Conservation (phyloP, 352 stramenopile genomes). For the Globisporangium nagaii region DNA sequence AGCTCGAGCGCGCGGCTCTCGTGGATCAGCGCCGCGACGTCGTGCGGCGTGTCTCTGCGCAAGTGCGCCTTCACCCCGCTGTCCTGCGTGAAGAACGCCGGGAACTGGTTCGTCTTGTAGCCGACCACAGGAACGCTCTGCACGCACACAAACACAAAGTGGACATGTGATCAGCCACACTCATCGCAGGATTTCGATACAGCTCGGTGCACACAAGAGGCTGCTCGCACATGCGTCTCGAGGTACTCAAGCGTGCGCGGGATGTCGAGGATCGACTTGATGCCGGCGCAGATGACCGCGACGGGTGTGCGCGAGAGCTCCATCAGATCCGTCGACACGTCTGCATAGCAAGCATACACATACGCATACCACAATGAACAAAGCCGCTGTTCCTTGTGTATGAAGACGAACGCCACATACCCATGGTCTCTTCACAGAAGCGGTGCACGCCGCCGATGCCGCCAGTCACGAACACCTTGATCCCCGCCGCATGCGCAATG, state of each 20-base stretch:
- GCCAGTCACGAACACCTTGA: slow-evolving; percentile 97
- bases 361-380: background rate
- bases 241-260: slow-evolving; percentile 94
- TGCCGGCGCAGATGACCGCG: slow-evolving; percentile 96
- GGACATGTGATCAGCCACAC: background rate
- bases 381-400: too few relatives aligned
- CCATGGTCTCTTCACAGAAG: slow-evolving; percentile 90
- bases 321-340: slow-evolving; percentile 96
- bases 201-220: background rate
- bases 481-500: slow-evolving; percentile 91
- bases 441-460: slow-evolving; percentile 97
- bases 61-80: slow-evolving; percentile 86
- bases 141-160: background rate
- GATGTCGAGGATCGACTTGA: slow-evolving; percentile 99
- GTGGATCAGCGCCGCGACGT: slow-evolving; percentile 84
- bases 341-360: slow-evolving; percentile 18
- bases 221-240: slow-evolving; percentile 83
- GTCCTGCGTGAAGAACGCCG: slow-evolving; percentile 96
- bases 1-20: slow-evolving; percentile 72
- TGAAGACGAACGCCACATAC: too few relatives aligned
- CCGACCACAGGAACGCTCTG: slow-evolving; percentile 93
- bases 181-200: background rate
- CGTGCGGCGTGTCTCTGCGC: slow-evolving; percentile 76
- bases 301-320: slow-evolving; percentile 95
- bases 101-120: slow-evolving; percentile 92